These are phyloP conservation scores for Galerina sulciceps DNA, from an alignment of 768 basidiomycete genomes.

Conservation along the genomic window DNA sequence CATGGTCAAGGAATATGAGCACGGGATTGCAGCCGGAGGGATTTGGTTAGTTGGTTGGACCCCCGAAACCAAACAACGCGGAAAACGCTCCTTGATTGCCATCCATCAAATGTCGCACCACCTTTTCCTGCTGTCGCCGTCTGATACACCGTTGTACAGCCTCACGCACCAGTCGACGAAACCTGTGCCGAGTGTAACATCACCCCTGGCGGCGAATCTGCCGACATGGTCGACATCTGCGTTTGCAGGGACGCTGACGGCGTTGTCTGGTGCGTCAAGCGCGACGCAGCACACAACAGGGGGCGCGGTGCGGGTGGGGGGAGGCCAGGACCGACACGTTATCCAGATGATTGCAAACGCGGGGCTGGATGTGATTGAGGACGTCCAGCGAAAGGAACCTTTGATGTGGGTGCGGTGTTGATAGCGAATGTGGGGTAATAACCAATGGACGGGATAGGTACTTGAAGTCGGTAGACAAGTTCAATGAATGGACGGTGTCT, in stretches of 20 bases:
- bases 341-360: constrained; percentile 99
- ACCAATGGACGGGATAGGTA: constrained; percentile 64
- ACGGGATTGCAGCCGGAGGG: no score
- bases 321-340: constrained; percentile 89
- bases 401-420: constrained; percentile 61
- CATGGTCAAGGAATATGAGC: constrained; percentile 15
- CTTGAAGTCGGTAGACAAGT: constrained; percentile 92
- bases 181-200: constrained; percentile 59
- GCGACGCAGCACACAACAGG: constrained; percentile 70
- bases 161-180: constrained; percentile 84
- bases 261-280: constrained; percentile 83
- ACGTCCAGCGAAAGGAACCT: constrained; percentile 83
- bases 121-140: constrained; percentile 82
- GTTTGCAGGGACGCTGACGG: constrained; percentile 87
- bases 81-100: background rate
- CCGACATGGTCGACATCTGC: constrained; percentile 92
- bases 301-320: constrained; percentile 71
- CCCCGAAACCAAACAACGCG: constrained; percentile 19
- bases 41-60: constrained; percentile 16
- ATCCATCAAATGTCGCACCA: constrained; percentile 75
- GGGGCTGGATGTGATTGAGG: constrained; percentile 93
- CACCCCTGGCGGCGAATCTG: constrained; percentile 79
- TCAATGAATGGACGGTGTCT: constrained; percentile 98
- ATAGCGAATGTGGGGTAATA: constrained; percentile 13
- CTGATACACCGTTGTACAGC: constrained; percentile 85